These are phyloP conservation scores for Bipolaris zeicola DNA, from an alignment of 2,329 filamentous ascomycete genomes.

Conservation along the genomic window DNA sequence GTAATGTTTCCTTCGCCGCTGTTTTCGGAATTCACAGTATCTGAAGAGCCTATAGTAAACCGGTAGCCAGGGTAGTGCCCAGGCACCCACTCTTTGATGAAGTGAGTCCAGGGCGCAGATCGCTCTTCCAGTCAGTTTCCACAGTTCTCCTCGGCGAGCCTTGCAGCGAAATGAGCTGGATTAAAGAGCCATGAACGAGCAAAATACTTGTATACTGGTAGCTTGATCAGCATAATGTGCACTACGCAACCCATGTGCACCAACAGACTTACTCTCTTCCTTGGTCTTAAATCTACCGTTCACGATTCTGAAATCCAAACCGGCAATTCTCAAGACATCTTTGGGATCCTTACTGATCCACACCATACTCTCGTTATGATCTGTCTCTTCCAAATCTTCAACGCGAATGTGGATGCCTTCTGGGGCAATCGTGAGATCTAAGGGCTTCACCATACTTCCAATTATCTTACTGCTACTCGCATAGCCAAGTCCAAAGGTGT, in stretches of 20 bases:
- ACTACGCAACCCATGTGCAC: not conserved
- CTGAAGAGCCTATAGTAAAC: not conserved
- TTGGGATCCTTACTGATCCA: not conserved
- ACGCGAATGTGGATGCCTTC: not conserved
- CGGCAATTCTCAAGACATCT: not conserved
- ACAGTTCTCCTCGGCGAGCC: not conserved
- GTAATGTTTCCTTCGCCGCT: too few relatives aligned
- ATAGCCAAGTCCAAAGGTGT: not conserved
- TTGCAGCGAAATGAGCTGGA: not conserved
- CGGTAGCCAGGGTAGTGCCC: not conserved
- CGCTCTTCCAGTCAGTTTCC: not conserved
- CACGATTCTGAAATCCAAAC: not conserved
- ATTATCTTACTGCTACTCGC: not conserved
- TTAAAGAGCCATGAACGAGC: not conserved
- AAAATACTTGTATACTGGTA: not conserved
- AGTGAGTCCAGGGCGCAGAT: not conserved
- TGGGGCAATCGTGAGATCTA: not conserved
- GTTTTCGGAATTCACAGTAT: not conserved
- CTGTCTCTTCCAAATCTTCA: not conserved
- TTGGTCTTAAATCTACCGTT: not conserved
- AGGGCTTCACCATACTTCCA: not conserved
- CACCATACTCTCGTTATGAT: not conserved
- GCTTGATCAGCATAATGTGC: not conserved
- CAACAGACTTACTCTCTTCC: not conserved
- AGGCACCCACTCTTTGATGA: not conserved